These are phyloP conservation scores for Schwanniomyces vanrijiae DNA, from an alignment of 805 yeast genomes.

Conservation along the genomic window DNA sequence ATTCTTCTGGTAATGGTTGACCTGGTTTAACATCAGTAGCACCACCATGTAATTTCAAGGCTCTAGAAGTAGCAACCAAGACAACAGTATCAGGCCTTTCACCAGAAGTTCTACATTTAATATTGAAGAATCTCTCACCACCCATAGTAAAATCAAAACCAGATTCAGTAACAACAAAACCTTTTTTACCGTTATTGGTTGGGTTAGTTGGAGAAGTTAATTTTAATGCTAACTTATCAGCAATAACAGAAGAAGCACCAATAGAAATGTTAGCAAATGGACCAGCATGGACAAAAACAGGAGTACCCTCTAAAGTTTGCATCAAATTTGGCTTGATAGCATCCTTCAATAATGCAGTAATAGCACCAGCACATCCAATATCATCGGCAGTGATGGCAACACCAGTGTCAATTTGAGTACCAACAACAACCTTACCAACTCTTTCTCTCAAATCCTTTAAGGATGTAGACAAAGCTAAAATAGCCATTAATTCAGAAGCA, in stretches of 20 bases:
- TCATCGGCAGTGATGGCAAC: conserved; percentile 92
- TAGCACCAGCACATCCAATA: conserved; percentile 92
- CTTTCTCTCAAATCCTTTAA: conserved; percentile 83
- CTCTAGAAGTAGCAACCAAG: conserved; percentile 93
- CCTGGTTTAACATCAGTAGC: conserved; percentile 97
- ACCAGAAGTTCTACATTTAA: conserved; percentile 92
- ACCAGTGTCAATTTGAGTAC: conserved; percentile 65
- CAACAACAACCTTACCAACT: conserved; percentile 88
- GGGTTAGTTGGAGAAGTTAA: conserved; percentile 59
- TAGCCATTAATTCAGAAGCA: conserved; percentile 96
- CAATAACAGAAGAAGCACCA: conserved; percentile 93
- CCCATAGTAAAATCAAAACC: conserved; percentile 99
- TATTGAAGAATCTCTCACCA: conserved; percentile 94
- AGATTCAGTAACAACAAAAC: conserved; percentile 95
- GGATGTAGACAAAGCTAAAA: conserved; percentile 78
- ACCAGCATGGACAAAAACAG: conserved; percentile 96
- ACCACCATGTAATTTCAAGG: conserved; percentile 96
- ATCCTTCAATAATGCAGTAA: conserved; percentile 91
- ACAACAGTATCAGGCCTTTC: conserved; percentile 86
- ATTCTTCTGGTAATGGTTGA: conserved; percentile 77
- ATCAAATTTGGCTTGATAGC: conserved; percentile 94
- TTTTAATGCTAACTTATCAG: conserved; percentile 90
- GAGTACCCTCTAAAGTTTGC: conserved; percentile 98
- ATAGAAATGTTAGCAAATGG: conserved; percentile 97
- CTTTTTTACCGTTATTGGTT: conserved; percentile 49